Evolutionary conservation across 2,329 filamentous ascomycete genomes (phyloP).

Genomic region (Phyllosticta citriasiana): DNA sequence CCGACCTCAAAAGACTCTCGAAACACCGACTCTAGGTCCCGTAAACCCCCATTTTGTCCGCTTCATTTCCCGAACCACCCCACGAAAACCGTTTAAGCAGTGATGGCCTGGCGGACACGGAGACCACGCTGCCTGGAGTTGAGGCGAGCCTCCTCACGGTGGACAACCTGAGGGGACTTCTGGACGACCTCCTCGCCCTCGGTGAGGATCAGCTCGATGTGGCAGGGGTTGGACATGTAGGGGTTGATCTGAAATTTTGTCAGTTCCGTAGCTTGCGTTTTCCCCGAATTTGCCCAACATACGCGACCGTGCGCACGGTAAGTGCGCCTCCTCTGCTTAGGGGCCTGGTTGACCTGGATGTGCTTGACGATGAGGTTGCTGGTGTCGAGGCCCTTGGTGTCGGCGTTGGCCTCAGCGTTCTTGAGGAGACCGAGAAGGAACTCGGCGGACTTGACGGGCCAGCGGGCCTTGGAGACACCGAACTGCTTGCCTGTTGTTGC

Average conservation of each 20-base stretch:
- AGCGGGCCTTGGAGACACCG: slow-evolving; percentile 95
- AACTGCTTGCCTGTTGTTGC: slow-evolving; percentile 78
- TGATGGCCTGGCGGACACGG: slow-evolving; percentile 52
- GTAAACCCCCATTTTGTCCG: slow-evolving; percentile 7
- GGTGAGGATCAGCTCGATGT: slow-evolving; percentile 99
- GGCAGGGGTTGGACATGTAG: slow-evolving; percentile 99
- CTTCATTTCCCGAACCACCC: neutral
- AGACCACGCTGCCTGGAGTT: slow-evolving; percentile 84
- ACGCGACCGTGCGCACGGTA: slow-evolving; percentile 99
- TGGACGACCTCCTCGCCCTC: slow-evolving; percentile 93
- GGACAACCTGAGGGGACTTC: slow-evolving; percentile 65
- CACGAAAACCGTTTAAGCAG: slow-evolving; percentile 31
- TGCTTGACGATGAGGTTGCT: slow-evolving; percentile 98
- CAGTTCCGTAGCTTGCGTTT: neutral
- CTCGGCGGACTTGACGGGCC: slow-evolving; percentile 98
- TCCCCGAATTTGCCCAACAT: slow-evolving; percentile 41
- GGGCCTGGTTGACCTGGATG: slow-evolving; percentile 99
- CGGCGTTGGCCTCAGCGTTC: slow-evolving; percentile 37
- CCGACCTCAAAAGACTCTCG: slow-evolving; percentile 10
- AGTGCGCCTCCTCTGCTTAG: slow-evolving; percentile 97
- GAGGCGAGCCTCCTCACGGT: slow-evolving; percentile 59
- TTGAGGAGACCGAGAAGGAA: slow-evolving; percentile 87
- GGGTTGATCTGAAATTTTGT: slow-evolving; percentile 74
- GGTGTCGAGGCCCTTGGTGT: slow-evolving; percentile 55
- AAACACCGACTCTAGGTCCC: slow-evolving; percentile 11